Conservation (phyloP, 2,329 filamentous ascomycete species). For the Coniochaeta sp. region DNA sequence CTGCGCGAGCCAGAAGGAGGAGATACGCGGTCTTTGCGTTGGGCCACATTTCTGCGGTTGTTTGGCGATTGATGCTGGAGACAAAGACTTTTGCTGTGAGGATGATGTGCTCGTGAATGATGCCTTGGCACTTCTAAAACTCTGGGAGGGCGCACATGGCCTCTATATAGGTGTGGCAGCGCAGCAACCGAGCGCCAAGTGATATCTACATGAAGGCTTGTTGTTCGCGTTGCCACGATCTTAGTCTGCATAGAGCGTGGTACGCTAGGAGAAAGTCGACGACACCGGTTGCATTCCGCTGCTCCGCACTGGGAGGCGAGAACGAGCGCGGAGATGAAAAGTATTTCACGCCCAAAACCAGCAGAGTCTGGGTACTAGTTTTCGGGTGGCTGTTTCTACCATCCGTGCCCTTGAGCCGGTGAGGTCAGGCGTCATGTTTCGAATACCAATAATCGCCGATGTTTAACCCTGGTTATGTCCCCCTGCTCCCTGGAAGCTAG, state of each 20-base stretch:
- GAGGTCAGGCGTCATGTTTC: background rate
- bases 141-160: background rate
- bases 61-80: background rate
- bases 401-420: background rate
- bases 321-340: background rate
- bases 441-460: background rate
- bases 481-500: background rate
- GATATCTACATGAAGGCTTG: background rate
- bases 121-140: background rate
- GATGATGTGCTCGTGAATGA: background rate
- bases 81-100: background rate
- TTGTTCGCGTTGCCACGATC: background rate
- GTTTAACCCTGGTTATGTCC: background rate
- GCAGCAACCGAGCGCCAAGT: background rate
- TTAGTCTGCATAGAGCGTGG: background rate
- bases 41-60: background rate
- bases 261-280: background rate
- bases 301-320: background rate
- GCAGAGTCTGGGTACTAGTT: background rate
- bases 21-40: constrained; percentile 10
- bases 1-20: constrained; percentile 19
- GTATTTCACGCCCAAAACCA: background rate
- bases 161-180: background rate
- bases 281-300: background rate
- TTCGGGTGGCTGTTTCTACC: background rate